Conservation (phyloP, 306 rosid genomes). For the Glycine latifolia region DNA sequence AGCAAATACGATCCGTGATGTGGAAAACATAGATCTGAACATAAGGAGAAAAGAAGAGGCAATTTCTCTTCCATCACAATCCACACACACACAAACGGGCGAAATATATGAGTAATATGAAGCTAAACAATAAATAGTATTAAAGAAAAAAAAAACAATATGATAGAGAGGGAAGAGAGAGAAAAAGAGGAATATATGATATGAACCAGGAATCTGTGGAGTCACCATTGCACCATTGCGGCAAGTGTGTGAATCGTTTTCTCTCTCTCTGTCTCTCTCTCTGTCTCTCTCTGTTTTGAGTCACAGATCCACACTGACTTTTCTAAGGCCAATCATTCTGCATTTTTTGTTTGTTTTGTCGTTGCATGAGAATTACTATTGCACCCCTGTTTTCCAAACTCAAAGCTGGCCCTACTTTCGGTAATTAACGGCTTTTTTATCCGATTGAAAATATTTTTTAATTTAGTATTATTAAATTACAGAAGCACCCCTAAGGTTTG, state of each 20-base stretch:
- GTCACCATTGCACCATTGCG: conserved; percentile 49
- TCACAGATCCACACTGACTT: conserved; percentile 34
- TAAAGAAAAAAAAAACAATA: neutral
- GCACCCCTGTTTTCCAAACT: conserved; percentile 23
- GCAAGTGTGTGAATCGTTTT: conserved; percentile 32
- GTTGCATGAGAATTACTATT: conserved; percentile 17
- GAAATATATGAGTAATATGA: neutral
- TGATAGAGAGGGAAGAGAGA: conserved; percentile 34
- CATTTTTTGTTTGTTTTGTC: conserved; percentile 34
- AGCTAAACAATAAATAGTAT: conserved; percentile 26
- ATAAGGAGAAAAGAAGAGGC: conserved; percentile 26
- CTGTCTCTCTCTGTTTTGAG: conserved; percentile 6
- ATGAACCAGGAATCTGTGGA: conserved; percentile 60
- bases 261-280: conserved; percentile 2
- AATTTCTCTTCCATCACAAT: conserved; percentile 1
- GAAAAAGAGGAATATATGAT: conserved; percentile 34
- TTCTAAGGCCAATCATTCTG: conserved; percentile 32
- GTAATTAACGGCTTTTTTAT: neutral
- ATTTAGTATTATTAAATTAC: too few relatives aligned
- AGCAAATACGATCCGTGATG: neutral
- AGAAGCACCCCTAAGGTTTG: too few relatives aligned
- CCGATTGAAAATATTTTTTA: neutral
- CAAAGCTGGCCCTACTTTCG: neutral
- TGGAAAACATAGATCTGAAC: conserved; percentile 55
- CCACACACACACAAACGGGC: neutral